Conservation (phyloP, 441 rosid species). For the Pelargonium australe region DNA sequence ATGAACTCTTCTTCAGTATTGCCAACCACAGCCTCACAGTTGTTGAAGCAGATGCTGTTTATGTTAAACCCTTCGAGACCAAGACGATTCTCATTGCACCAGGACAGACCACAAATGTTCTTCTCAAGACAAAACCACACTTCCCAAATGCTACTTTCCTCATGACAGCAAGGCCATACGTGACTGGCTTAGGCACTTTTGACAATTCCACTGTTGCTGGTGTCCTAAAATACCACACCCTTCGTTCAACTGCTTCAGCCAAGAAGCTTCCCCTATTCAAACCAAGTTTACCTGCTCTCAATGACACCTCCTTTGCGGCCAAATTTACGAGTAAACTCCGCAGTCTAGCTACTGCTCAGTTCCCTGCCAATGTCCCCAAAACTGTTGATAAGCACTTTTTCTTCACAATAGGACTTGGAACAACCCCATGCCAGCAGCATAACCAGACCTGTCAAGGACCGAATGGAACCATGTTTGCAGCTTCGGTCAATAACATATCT, state of each 20-base stretch:
- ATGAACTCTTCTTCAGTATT: constrained; percentile 48
- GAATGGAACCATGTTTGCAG: constrained; percentile 43
- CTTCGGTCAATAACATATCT: constrained; percentile 51
- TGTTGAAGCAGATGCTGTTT: constrained; percentile 59
- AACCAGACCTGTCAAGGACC: constrained; percentile 17
- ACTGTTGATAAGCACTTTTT: constrained; percentile 50
- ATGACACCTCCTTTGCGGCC: constrained; percentile 40
- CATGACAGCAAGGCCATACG: constrained; percentile 52
- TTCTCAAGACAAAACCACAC: constrained; percentile 35
- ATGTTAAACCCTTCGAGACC: constrained; percentile 44
- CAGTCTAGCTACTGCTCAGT: constrained; percentile 34
- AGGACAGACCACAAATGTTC: constrained; percentile 55
- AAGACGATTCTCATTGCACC: constrained; percentile 46
- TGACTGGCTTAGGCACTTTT: constrained; percentile 32
- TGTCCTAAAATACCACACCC: constrained; percentile 17
- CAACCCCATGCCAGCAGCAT: constrained; percentile 31
- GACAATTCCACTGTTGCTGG: constrained; percentile 35
- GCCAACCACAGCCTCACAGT: constrained; percentile 59
- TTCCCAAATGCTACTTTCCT: constrained; percentile 37
- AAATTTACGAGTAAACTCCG: constrained; percentile 33
- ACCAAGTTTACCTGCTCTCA: constrained; percentile 38
- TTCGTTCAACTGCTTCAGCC: constrained; percentile 25
- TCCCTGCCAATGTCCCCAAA: constrained; percentile 48
- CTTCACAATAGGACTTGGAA: constrained; percentile 45
- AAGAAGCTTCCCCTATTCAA: constrained; percentile 36